Conservation (phyloP, 1,139 yeast genomes). For the Lodderomyces margitis region DNA sequence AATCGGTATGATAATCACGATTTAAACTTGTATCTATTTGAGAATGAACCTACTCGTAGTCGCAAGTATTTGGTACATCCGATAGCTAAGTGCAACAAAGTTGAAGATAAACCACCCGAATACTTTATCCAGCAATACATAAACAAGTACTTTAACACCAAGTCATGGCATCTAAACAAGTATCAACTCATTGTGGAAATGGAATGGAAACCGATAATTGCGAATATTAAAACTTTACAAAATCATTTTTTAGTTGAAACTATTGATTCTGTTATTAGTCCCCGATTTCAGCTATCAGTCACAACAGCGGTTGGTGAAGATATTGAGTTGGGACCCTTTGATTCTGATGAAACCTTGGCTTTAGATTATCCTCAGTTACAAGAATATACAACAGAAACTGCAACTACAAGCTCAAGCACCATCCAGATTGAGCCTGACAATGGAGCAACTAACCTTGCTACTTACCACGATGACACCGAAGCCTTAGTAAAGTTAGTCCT, state of each 20-base stretch:
- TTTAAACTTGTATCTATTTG: constrained; percentile 3
- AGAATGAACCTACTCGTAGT: constrained; percentile 8
- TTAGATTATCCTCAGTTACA: not conserved
- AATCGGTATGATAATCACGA: not conserved
- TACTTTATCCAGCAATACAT: not conserved
- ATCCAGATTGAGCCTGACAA: not conserved
- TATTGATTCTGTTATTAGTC: constrained; percentile 1
- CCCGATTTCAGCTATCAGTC: not conserved
- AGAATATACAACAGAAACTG: not conserved
- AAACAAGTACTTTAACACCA: not conserved
- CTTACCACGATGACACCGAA: constrained; percentile 13
- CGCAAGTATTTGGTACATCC: constrained; percentile 12
- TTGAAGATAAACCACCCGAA: not conserved
- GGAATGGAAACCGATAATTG: constrained; percentile 12
- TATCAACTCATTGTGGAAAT: constrained; percentile 9
- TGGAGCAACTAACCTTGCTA: constrained; percentile 10
- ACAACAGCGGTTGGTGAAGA: not conserved
- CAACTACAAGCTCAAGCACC: no score
- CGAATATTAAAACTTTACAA: constrained; percentile 5
- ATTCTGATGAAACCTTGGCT: not conserved
- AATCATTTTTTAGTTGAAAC: constrained; percentile 5
- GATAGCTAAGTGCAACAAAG: constrained; percentile 3
- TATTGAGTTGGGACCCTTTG: not conserved
- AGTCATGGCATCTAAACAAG: constrained; percentile 10
- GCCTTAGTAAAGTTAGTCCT: constrained; percentile 9